Evolutionary conservation across 2,329 filamentous ascomycete species (phyloP).

Genomic region (Apiospora rasikravindrae): DNA sequence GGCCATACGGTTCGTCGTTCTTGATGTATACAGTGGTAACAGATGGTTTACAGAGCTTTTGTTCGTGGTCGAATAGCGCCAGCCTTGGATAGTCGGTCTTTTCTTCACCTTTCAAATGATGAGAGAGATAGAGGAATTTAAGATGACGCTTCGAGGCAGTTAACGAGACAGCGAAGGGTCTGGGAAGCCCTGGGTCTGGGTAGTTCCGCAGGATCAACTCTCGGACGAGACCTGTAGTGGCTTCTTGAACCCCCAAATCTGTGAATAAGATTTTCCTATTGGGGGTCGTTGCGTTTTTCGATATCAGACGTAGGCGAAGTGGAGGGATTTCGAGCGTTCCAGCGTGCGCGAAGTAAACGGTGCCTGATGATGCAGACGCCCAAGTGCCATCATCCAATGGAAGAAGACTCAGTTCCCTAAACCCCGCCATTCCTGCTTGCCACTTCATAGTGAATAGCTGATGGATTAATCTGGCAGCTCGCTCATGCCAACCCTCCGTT

Average conservation of each 20-base stretch:
- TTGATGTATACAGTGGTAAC: neutral
- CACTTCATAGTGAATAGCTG: neutral
- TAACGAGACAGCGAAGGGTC: neutral
- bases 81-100: neutral
- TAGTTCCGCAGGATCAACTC: neutral
- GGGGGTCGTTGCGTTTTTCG: too few species aligned
- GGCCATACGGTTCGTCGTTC: neutral
- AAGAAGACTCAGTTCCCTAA: conserved; percentile 31
- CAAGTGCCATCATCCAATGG: conserved; percentile 25
- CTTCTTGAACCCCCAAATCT: neutral
- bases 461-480: neutral
- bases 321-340: conserved; percentile 26
- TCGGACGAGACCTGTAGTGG: neutral
- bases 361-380: conserved; percentile 22
- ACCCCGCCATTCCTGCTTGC: rapidly evolving
- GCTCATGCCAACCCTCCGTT: neutral
- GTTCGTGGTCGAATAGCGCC: neutral
- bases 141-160: neutral
- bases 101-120: neutral
- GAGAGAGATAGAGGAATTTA: neutral
- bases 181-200: too few species aligned
- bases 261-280: neutral
- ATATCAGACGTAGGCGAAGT: neutral
- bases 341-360: conserved; percentile 26
- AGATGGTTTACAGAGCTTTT: neutral